These are phyloP conservation scores for Xylogone sp. DNA, from an alignment of 2,329 filamentous ascomycete genomes.

Conservation along the genomic window DNA sequence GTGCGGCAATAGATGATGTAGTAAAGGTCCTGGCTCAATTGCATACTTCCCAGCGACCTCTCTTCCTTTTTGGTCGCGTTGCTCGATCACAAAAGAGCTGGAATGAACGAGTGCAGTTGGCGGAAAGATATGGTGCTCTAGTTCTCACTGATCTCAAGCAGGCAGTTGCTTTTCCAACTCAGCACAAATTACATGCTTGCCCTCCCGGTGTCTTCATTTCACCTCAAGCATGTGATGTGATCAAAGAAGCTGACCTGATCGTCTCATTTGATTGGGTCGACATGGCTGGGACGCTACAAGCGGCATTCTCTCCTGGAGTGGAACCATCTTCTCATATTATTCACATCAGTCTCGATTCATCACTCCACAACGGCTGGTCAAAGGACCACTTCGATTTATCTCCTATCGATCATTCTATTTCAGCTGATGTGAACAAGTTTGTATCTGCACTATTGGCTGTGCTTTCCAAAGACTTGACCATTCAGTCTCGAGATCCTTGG, in stretches of 20 bases:
- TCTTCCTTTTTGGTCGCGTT: conserved; percentile 1
- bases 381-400: neutral
- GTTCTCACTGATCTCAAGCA: conserved; percentile 2
- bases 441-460: neutral
- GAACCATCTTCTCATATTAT: neutral
- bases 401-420: neutral
- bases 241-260: conserved; percentile 2
- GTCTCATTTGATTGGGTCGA: conserved; percentile 5
- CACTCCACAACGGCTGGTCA: neutral
- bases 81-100: neutral
- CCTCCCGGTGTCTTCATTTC: neutral
- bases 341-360: neutral
- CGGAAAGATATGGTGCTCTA: neutral
- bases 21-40: neutral
- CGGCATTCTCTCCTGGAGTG: neutral
- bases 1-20: neutral
- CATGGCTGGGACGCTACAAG: neutral
- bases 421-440: neutral
- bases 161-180: neutral
- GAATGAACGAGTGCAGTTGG: conserved; percentile 2
- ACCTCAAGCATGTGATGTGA: neutral
- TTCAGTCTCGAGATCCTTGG: neutral
- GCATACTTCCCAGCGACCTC: neutral
- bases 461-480: neutral
- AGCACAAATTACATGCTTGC: neutral